These are phyloP conservation scores for Wolfiporia cocos DNA, from an alignment of 1,284 basidiomycete species.

Conservation along the genomic window DNA sequence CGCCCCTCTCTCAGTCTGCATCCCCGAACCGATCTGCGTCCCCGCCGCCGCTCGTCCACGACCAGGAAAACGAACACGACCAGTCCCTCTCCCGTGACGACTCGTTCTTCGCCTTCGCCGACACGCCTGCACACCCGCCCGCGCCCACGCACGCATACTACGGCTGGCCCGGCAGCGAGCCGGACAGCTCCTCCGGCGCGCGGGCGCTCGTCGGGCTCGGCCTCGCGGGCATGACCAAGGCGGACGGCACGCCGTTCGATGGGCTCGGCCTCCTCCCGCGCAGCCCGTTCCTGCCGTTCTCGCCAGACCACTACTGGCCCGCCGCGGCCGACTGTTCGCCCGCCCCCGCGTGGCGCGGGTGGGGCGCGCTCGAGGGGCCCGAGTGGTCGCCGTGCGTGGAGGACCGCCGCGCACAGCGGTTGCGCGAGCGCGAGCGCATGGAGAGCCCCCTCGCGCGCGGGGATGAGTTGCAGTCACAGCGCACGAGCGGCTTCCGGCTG, in stretches of 20 bases:
- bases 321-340: too few species aligned
- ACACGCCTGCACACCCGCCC: not conserved
- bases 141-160: not conserved
- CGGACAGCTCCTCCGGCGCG: slow-evolving; percentile 3
- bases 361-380: too few species aligned
- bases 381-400: too few species aligned
- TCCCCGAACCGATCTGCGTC: not conserved
- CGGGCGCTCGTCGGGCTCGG: slow-evolving; percentile 18
- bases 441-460: too few species aligned
- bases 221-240: slow-evolving; percentile 15
- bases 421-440: too few species aligned
- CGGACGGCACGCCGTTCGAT: slow-evolving; percentile 18
- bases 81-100: not conserved
- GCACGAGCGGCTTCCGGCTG: too few species aligned
- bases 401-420: too few species aligned
- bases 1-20: not conserved
- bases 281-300: too few species aligned
- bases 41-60: not conserved
- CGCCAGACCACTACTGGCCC: too few species aligned
- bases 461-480: too few species aligned
- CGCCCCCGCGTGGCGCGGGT: too few species aligned
- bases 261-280: slow-evolving; percentile 18
- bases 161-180: not conserved
- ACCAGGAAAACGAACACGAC: too few species aligned
- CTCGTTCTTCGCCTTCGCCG: not conserved